These are phyloP conservation scores for Metschnikowia similis DNA, from an alignment of 805 yeast genomes.

Conservation along the genomic window DNA sequence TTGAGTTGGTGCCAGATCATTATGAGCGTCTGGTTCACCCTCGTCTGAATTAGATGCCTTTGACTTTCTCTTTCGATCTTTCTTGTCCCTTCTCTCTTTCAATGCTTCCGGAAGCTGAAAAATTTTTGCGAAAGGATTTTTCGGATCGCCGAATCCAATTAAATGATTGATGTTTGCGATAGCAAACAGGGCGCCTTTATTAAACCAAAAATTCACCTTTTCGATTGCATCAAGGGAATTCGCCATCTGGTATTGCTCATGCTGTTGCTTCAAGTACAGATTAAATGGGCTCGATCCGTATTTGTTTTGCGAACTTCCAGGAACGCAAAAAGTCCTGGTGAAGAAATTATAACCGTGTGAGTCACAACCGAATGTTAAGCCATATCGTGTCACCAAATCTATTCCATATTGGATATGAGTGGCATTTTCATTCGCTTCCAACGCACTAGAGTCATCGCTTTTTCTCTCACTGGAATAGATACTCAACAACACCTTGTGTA, in stretches of 20 bases:
- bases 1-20: conserved; percentile 2
- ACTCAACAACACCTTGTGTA: conserved; percentile 62
- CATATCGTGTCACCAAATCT: conserved; percentile 61
- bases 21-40: conserved; percentile 16
- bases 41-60: conserved; percentile 13
- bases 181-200: conserved; percentile 72
- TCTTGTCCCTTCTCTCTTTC: conserved; percentile 66
- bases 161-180: conserved; percentile 70
- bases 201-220: conserved; percentile 66
- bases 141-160: conserved; percentile 72
- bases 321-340: conserved; percentile 38
- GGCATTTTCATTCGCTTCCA: conserved; percentile 27
- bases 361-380: conserved; percentile 65
- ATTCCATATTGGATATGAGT: conserved; percentile 50
- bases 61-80: conserved; percentile 56
- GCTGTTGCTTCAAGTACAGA: conserved; percentile 25
- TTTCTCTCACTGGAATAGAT: conserved; percentile 26
- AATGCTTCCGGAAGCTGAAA: conserved; percentile 70
- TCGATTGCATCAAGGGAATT: conserved; percentile 34
- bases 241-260: conserved; percentile 19
- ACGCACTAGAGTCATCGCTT: conserved; percentile 1
- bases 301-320: conserved; percentile 26
- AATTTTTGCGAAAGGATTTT: conserved; percentile 70
- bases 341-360: conserved; percentile 62
- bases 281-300: conserved; percentile 20